Percentiles rank a stretch among this genome's conserved stretches.
Conservation (phyloP, 1,284 basidiomycete genomes). For the Hymenochaete sp. region DNA sequence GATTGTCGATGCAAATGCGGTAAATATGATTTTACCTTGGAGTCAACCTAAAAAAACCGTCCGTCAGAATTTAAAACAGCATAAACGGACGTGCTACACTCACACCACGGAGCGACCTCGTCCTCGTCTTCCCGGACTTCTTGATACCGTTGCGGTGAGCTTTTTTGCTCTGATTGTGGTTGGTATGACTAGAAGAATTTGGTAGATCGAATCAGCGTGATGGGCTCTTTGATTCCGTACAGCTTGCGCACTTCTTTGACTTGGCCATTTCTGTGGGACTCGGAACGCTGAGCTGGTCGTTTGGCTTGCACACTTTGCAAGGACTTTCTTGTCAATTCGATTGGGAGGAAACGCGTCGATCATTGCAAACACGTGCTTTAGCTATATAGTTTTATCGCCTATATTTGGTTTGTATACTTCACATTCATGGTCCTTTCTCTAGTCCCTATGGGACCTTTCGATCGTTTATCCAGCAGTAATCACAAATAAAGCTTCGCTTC, state of each 20-base stretch:
- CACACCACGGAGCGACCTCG: conserved; percentile 89
- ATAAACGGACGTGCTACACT: conserved; percentile 28
- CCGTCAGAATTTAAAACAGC: background rate
- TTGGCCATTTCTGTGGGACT: conserved; percentile 33
- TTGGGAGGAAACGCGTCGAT: too few species aligned
- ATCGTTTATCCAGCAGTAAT: background rate
- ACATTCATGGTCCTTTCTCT: background rate
- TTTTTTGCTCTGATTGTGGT: conserved; percentile 92
- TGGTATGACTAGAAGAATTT: conserved; percentile 53
- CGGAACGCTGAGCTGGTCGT: conserved; percentile 1
- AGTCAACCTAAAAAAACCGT: conserved; percentile 55
- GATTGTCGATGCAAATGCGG: background rate
- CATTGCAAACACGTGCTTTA: too few species aligned
- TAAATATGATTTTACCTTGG: conserved; percentile 51
- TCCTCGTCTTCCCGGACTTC: conserved; percentile 66
- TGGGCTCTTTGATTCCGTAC: background rate
- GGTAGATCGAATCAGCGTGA: too few species aligned
- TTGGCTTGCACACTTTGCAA: background rate
- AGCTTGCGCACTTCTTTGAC: conserved; percentile 39
- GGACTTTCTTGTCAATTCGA: too few species aligned
- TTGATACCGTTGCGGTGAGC: conserved; percentile 98
- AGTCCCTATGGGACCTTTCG: background rate
- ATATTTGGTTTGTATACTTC: background rate
- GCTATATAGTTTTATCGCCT: background rate
- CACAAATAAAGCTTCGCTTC: conserved; percentile 1